Conservation (phyloP, 1,284 basidiomycete genomes). For the Macrocybe sp. region DNA sequence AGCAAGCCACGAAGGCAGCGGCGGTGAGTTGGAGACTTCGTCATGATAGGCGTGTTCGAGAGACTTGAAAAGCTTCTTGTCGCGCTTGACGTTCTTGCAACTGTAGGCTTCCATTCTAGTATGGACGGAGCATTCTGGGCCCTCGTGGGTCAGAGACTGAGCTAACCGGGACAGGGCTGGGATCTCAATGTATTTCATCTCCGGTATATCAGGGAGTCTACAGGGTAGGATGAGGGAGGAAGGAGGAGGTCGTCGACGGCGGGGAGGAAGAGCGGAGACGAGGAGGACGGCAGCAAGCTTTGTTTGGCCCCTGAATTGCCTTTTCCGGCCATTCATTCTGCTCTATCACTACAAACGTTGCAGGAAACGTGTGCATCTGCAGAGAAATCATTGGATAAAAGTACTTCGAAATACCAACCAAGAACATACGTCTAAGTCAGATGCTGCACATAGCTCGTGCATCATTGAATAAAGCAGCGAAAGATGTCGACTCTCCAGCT, state of each 20-base stretch:
- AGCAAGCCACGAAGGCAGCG: constrained; percentile 64
- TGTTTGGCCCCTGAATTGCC: constrained; percentile 10
- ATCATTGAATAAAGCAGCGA: too few species aligned
- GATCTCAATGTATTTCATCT: constrained; percentile 90
- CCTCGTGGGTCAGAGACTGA: constrained; percentile 78
- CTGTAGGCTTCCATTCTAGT: constrained; percentile 96
- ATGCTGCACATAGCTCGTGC: too few species aligned
- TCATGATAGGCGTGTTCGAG: constrained; percentile 86
- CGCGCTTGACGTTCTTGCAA: constrained; percentile 95
- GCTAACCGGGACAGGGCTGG: constrained; percentile 79
- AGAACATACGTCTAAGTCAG: too few species aligned
- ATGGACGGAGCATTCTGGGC: constrained; percentile 87
- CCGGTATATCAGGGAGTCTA: neutral
- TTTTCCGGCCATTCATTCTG: constrained; percentile 3
- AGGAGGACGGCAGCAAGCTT: constrained; percentile 5
- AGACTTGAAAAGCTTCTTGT: constrained; percentile 93
- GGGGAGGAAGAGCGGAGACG: constrained; percentile 6
- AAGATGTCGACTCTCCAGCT: too few species aligned
- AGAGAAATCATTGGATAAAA: too few species aligned
- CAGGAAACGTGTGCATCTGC: too few species aligned
- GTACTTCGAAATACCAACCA: too few species aligned
- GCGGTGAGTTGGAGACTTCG: constrained; percentile 66
- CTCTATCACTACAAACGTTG: constrained; percentile 5
- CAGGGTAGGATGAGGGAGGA: constrained; percentile 5
- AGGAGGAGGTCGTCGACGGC: constrained; percentile 5